phyloP scores from a whole-genome alignment of 805 yeast species.

The Lipomyces spencermartinsiae region DNA sequence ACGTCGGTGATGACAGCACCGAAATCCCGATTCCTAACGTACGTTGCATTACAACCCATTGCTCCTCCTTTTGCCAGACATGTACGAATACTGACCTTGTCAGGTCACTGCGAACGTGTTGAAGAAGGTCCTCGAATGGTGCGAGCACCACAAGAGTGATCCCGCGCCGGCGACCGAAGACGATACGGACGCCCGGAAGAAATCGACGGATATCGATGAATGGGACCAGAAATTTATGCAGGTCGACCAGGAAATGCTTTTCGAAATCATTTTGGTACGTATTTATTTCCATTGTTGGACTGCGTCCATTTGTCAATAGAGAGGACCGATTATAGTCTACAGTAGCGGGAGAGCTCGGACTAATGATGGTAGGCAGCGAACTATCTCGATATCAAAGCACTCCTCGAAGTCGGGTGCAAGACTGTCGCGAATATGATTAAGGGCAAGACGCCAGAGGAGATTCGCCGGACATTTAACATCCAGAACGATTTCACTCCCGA shows the following conservation, averaged over 20 bases:
- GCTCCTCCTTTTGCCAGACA: not conserved
- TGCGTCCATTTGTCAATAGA: not conserved
- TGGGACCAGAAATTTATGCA: constrained; percentile 95
- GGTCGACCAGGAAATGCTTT: constrained; percentile 75
- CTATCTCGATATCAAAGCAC: constrained; percentile 54
- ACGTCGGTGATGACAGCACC: constrained; percentile 64
- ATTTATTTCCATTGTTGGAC: not conserved
- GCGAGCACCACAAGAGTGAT: constrained; percentile 86
- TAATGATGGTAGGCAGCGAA: constrained; percentile 48
- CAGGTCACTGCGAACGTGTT: constrained; percentile 68
- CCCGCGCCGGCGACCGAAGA: constrained; percentile 71
- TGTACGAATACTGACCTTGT: not conserved
- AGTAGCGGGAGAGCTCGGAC: not conserved
- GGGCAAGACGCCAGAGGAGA: constrained; percentile 55
- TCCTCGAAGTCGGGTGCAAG: constrained; percentile 56
- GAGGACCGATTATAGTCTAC: not conserved
- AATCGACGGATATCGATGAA: constrained; percentile 89
- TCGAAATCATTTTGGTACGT: constrained; percentile 52
- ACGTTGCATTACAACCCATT: constrained; percentile 44
- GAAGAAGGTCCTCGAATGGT: constrained; percentile 93
- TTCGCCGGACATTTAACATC: constrained; percentile 54
- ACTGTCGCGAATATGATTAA: constrained; percentile 58
- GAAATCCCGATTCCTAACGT: constrained; percentile 90
- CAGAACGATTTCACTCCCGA: constrained; percentile 56
- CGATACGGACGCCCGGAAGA: constrained; percentile 69